A percentile compares a stretch with the other conserved stretches of the same genome.
These are phyloP conservation scores for Paxillus rubicundulus DNA, from an alignment of 768 basidiomycete species.

Conservation along the genomic window DNA sequence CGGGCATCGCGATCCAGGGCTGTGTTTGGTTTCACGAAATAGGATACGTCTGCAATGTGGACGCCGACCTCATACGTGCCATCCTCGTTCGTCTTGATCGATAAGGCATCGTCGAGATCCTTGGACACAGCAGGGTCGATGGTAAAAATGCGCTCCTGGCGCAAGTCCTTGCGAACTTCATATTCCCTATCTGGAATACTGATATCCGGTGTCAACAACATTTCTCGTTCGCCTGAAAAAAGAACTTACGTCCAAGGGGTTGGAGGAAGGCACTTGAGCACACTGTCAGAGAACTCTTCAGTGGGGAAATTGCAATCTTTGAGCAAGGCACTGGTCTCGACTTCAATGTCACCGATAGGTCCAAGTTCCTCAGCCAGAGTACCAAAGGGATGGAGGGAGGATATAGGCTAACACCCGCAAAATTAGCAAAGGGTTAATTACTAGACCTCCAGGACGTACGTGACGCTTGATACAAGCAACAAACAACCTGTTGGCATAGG, in stretches of 20 bases:
- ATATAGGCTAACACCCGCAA: constrained; percentile 62
- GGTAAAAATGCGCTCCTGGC: constrained; percentile 83
- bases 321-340: constrained; percentile 93
- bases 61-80: constrained; percentile 91
- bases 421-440: constrained; percentile 12
- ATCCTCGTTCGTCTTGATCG: constrained; percentile 85
- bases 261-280: constrained; percentile 93
- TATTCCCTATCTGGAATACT: constrained; percentile 89
- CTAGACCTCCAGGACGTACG: constrained; percentile 47
- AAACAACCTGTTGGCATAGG: constrained; percentile 87
- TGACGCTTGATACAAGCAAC: constrained; percentile 99
- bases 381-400: constrained; percentile 97
- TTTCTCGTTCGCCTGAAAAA: background rate
- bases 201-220: constrained; percentile 10
- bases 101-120: constrained; percentile 94
- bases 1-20: constrained; percentile 98
- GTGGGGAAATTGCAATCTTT: constrained; percentile 99
- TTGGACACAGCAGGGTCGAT: constrained; percentile 89
- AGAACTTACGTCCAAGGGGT: constrained; percentile 82
- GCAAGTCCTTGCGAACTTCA: constrained; percentile 85
- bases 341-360: constrained; percentile 97
- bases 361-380: constrained; percentile 97
- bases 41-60: constrained; percentile 96
- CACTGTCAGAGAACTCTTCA: constrained; percentile 94
- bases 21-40: constrained; percentile 92